Percentiles rank a stretch among this genome's conserved stretches.
Conservation (phyloP, 2,329 filamentous ascomycete genomes). For the Nothophoma quercina region DNA sequence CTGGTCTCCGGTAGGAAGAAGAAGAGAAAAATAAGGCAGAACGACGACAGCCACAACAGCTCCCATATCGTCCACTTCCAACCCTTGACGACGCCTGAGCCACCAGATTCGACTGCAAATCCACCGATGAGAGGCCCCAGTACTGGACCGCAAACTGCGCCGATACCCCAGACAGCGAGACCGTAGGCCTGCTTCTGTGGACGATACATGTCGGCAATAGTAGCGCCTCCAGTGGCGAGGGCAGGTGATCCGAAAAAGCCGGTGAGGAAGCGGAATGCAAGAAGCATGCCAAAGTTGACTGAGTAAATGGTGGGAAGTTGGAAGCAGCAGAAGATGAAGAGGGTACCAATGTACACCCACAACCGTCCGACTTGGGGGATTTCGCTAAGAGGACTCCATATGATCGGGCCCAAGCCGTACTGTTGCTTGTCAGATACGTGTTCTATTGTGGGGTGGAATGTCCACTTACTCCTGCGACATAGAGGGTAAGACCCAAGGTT, state of each 20-base stretch:
- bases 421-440: too few species aligned
- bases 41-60: constrained; percentile 52
- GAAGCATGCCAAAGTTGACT: constrained; percentile 59
- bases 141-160: constrained; percentile 51
- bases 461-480: constrained; percentile 35
- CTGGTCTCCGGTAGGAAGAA: constrained; percentile 54
- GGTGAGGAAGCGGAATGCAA: constrained; percentile 60
- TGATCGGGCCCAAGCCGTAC: constrained; percentile 45
- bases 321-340: constrained; percentile 56
- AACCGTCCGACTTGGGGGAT: constrained; percentile 57
- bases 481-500: constrained; percentile 54
- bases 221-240: constrained; percentile 57
- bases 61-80: constrained; percentile 56
- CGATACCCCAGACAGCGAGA: constrained; percentile 52
- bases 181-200: constrained; percentile 51
- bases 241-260: constrained; percentile 58
- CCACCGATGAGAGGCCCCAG: constrained; percentile 55
- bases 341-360: constrained; percentile 38
- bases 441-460: too few species aligned
- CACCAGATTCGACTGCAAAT: constrained; percentile 46
- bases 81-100: constrained; percentile 31
- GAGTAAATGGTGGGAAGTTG: constrained; percentile 57
- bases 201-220: constrained; percentile 55
- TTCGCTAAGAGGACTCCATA: constrained; percentile 56
- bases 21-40: constrained; percentile 50